Conservation (phyloP, 106 monocot species). For the Triglochin maritima region DNA sequence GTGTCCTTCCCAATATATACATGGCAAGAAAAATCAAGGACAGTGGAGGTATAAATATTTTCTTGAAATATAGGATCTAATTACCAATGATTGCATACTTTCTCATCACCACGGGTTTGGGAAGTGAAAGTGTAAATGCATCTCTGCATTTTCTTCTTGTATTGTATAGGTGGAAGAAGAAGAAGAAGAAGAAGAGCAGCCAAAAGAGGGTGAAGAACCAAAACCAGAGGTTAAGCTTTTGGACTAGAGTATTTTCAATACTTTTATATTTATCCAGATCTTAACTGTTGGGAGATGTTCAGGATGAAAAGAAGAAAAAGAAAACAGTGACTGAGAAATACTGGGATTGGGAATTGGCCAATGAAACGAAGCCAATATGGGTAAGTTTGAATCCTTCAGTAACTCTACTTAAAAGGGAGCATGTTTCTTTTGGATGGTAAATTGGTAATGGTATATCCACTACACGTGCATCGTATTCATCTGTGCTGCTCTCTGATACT, state of each 20-base stretch:
- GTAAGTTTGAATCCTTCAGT: conserved; percentile 19
- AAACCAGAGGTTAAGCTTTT: conserved; percentile 50
- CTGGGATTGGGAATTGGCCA: conserved; percentile 98
- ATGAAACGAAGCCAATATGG: conserved; percentile 99
- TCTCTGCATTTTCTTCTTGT: background rate
- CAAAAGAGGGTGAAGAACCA: conserved; percentile 83
- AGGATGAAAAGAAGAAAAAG: conserved; percentile 84
- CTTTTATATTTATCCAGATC: background rate
- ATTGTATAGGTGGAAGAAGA: conserved; percentile 76
- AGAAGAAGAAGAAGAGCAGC: conserved; percentile 81
- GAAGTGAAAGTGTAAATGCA: too few relatives aligned
- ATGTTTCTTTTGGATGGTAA: background rate
- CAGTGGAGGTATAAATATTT: conserved; percentile 50
- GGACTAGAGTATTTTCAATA: background rate
- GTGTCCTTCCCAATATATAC: conserved; percentile 95
- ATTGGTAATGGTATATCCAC: background rate
- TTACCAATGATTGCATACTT: too few relatives aligned
- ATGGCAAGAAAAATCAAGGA: conserved; percentile 94
- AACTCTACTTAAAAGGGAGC: background rate
- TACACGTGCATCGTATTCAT: background rate
- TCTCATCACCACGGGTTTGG: too few relatives aligned
- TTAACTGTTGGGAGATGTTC: background rate
- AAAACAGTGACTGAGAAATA: conserved; percentile 90
- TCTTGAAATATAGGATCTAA: background rate
- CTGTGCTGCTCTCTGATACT: background rate